A percentile compares a stretch with the other conserved stretches of the same genome.
Evolutionary conservation across 2,329 filamentous ascomycete genomes (phyloP).

Genomic region (Aspergillus sojae): DNA sequence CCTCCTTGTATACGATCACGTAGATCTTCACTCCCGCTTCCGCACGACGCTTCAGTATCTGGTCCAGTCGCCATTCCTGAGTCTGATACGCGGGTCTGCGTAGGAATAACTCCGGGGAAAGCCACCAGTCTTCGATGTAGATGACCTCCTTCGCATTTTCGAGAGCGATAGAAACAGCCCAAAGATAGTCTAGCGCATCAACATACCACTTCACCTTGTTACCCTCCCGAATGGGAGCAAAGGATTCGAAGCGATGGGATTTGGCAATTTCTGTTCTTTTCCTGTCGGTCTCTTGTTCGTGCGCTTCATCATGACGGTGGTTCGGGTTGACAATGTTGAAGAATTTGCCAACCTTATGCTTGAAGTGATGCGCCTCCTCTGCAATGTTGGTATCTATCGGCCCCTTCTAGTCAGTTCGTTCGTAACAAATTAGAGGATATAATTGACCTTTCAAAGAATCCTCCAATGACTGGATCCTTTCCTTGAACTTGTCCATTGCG

Average conservation of each 20-base stretch:
- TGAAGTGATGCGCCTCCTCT: constrained; percentile 60
- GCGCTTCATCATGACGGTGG: constrained; percentile 90
- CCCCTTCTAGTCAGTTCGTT: constrained; percentile 3
- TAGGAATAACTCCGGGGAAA: constrained; percentile 84
- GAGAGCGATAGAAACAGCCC: constrained; percentile 87
- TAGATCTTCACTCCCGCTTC: constrained; percentile 95
- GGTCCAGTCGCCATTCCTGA: constrained; percentile 85
- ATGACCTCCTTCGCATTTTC: constrained; percentile 89
- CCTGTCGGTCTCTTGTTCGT: constrained; percentile 80
- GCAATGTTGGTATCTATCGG: constrained; percentile 42
- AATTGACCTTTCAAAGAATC: constrained; percentile 30
- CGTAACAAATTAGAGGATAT: background rate
- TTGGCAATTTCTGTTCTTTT: constrained; percentile 75
- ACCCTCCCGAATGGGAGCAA: constrained; percentile 80
- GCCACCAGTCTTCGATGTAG: constrained; percentile 97
- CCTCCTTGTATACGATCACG: constrained; percentile 88
- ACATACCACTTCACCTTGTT: constrained; percentile 97
- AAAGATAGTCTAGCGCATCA: constrained; percentile 93
- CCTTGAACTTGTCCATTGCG: constrained; percentile 31
- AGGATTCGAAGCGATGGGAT: constrained; percentile 82
- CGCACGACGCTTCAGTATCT: constrained; percentile 81
- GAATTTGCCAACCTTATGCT: constrained; percentile 66
- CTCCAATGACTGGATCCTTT: constrained; percentile 29
- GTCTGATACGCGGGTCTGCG: constrained; percentile 79
- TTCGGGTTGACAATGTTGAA: constrained; percentile 76